Conservation (phyloP, 495 filamentous ascomycete species). For the Aspergillus sclerotioniger region DNA sequence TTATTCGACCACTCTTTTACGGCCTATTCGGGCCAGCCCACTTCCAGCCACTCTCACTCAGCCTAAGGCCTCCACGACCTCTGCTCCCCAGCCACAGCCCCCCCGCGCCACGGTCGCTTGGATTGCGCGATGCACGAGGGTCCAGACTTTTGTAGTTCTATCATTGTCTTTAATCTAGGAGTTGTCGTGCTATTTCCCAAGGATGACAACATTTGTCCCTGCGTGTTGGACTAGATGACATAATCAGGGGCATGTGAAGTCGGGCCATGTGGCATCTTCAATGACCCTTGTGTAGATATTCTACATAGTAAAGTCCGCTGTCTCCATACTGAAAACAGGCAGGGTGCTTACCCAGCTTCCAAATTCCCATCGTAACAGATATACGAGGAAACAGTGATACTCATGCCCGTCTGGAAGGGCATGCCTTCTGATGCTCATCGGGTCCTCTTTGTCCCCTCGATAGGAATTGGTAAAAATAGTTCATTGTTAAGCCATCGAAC, state of each 20-base stretch:
- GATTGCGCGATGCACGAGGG: background rate
- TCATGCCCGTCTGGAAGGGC: background rate
- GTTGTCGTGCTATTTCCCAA: background rate
- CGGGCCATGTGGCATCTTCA: constrained; percentile 1
- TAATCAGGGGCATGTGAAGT: constrained; percentile 6
- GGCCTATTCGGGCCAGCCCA: constrained; percentile 14
- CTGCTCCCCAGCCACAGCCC: constrained; percentile 9
- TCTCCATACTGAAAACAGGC: background rate
- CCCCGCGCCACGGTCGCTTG: background rate
- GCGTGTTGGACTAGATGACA: background rate
- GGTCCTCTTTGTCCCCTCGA: background rate
- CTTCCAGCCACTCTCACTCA: constrained; percentile 18
- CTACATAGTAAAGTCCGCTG: too few species aligned
- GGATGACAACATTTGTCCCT: background rate
- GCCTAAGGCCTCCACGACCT: background rate
- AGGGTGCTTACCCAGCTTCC: background rate
- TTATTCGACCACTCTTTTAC: constrained; percentile 17
- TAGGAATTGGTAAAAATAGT: too few species aligned
- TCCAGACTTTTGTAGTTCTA: too few species aligned
- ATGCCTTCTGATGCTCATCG: background rate
- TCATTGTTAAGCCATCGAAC: constrained; percentile 1
- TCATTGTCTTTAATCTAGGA: too few species aligned
- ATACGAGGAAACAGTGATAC: background rate
- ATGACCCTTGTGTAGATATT: background rate
- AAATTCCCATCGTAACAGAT: background rate